phyloP scores from a whole-genome alignment of 2,329 filamentous ascomycete species.

The Didymella glomerata region DNA sequence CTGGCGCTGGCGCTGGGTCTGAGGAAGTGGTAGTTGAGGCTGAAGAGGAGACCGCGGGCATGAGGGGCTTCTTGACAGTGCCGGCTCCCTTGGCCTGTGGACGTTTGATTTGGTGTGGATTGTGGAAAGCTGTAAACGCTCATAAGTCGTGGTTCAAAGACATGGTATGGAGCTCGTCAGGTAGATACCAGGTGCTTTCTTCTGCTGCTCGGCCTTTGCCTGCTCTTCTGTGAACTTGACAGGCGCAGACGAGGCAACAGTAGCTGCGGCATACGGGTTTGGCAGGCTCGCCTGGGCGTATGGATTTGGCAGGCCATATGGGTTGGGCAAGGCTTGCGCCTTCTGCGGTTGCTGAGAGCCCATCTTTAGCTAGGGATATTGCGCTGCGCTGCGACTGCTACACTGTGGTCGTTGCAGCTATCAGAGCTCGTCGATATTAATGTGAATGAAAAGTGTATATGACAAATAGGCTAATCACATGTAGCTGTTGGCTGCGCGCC shows the following conservation, averaged over 20 bases:
- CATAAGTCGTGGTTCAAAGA: constrained; percentile 41
- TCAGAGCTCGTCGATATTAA: neutral
- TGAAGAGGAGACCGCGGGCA: constrained; percentile 30
- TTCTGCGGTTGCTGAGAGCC: constrained; percentile 36
- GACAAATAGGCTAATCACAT: neutral
- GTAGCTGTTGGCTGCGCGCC: neutral
- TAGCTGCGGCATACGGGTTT: constrained; percentile 40
- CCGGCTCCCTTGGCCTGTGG: constrained; percentile 42
- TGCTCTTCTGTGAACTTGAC: constrained; percentile 42
- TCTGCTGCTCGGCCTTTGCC: constrained; percentile 43
- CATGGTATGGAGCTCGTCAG: constrained; percentile 31
- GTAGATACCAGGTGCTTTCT: constrained; percentile 48
- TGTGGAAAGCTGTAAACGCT: constrained; percentile 42
- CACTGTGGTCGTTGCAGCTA: constrained; percentile 10
- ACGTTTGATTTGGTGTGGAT: constrained; percentile 46
- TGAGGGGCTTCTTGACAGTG: constrained; percentile 36
- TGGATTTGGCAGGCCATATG: constrained; percentile 38
- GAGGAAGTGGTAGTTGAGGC: constrained; percentile 20
- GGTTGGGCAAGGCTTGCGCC: constrained; percentile 38
- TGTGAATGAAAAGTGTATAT: neutral
- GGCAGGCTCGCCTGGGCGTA: constrained; percentile 39
- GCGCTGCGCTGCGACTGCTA: constrained; percentile 6
- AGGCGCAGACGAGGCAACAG: constrained; percentile 41
- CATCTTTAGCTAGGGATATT: constrained; percentile 31
- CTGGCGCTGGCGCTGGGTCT: constrained; percentile 24